Evolutionary conservation across 2,329 filamentous ascomycete species (phyloP).

Genomic region (Scytalidium lignicola): DNA sequence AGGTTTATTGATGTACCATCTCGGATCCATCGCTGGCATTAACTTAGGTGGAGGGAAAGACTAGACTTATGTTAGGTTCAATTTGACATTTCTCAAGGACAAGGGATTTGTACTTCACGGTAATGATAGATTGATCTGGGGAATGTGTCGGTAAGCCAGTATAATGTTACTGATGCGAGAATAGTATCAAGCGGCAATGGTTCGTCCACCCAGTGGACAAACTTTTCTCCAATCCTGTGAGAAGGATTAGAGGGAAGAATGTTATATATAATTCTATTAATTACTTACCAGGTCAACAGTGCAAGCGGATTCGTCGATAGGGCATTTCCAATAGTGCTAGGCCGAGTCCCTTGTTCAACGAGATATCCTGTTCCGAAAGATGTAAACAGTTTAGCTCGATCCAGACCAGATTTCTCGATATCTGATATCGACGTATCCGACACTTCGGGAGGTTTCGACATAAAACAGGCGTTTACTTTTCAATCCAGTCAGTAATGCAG

Average conservation of each 20-base stretch:
- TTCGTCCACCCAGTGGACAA: conserved; percentile 46
- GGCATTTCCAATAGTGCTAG: conserved; percentile 64
- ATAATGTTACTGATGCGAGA: conserved; percentile 44
- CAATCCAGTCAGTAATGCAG: conserved; percentile 5
- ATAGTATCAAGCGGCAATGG: conserved; percentile 38
- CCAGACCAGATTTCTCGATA: conserved; percentile 33
- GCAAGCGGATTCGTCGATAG: conserved; percentile 64
- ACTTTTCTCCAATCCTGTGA: conserved; percentile 49
- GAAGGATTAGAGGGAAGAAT: too few species aligned
- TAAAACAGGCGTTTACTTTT: conserved; percentile 4
- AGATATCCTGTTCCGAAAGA: conserved; percentile 43
- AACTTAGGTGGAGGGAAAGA: too few species aligned
- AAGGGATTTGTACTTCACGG: conserved; percentile 27
- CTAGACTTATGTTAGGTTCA: not conserved
- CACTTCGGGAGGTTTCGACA: not conserved
- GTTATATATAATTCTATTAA: not conserved
- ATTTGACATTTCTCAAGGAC: not conserved
- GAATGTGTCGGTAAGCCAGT: conserved; percentile 49
- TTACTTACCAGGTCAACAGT: conserved; percentile 56
- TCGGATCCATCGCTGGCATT: conserved; percentile 13
- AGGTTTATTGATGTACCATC: conserved; percentile 35
- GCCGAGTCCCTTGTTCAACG: conserved; percentile 52
- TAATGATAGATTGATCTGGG: conserved; percentile 46
- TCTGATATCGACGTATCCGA: conserved; percentile 12
- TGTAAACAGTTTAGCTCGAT: conserved; percentile 33